Evolutionary conservation across 345 rosid genomes (phyloP), one percentile per base, ranked within the genome.

Genomic region (Eucalyptus curtisii): DNA sequence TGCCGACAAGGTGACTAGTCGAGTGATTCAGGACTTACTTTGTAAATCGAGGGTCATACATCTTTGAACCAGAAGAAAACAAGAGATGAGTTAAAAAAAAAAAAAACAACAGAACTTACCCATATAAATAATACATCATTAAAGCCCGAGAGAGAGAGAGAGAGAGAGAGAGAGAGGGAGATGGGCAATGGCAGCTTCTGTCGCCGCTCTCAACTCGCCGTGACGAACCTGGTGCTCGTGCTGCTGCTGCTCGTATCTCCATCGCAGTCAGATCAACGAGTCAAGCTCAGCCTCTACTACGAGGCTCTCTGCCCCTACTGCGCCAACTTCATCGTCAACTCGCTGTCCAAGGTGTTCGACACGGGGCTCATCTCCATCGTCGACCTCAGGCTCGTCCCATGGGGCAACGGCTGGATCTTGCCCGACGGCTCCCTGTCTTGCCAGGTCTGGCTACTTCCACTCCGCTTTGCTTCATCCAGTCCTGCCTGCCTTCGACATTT

Each of bases 291-390:
- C 88, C 85, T 97, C 61, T 96, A 96, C 94, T 95, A 96, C 81
- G 99, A 96, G 91, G 86, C 96, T 31, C 91, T 97, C 14, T 96
- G 99, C 85, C 99, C 98, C 0, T 93, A 91, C 88, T 96, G 95
- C 87, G 95, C 96, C 48, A 91, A 95, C 87, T 97, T 97, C 92
- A 95, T 97, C 13, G 98, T 93, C 16, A 94, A 97, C 90, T 92
- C 92, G 90, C 91, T 97, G 87, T 93, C 90, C 14, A 94, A 94
- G 91, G 86, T 96, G 88, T 96, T 97, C 86, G 87, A 93, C 44
- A 85, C 27, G 44, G 95, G 93, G 10, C 95, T 97, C 88, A 90
- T 90, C 91, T 92, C 96, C 90, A 90, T 95, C 88, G 92, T 96
- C 92, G 90, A 95, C 90, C 98, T 96, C 90, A 93, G 94, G 86